Base-by-base conservation (phyloP, 805 yeast species). In the Candida stauntonica region DNA sequence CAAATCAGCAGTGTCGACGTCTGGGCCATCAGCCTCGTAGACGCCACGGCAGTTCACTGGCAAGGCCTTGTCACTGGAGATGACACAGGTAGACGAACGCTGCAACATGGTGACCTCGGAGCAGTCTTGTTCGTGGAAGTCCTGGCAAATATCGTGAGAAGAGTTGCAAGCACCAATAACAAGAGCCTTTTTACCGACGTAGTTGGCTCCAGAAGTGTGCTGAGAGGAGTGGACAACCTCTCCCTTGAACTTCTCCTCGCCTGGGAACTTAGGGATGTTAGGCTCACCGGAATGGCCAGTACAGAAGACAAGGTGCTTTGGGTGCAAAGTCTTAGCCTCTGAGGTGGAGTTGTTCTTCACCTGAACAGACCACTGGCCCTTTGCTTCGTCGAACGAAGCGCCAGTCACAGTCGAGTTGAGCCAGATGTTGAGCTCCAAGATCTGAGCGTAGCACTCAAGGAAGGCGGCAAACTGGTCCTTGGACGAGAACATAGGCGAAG, bases 251-350 rank as follows among this genome's bases (percentile, higher is more conserved):
- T 45, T 38, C 7, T 63, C 63, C 41, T 64, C 65, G 27, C 62
- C 64, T 19, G 51, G 51, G 57, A 68, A 67, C 15, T 49, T 50
- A 15, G 75, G 74, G 45, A 67, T 51, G 48, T 65, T 66, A 30
- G 73, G 68, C 36, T 64, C 66, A 34, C 73, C 73, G 9, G 72
- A 67, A 32, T 66, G 68, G 16, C 75, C 75, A 9, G 73, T 68
- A 15, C 72, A 65, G 55, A 68, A 53, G 15, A 69, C 63, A 3
- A 69, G 27, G 44, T 69, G 72, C 18, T 58, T 53, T 38, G 70
- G 70, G 13, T 45, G 24, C 18, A 66, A 42, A 7, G 26, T 44
- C 29, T 44, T 48, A 7, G 50, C 36, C 24, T 57, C 52, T 13
- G 47, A 48, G n/a, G 64, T 53, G 6, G 51, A 42, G 35, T 55